Conservation (phyloP, 805 yeast genomes). For the Saccharomycopsis selenospora region DNA sequence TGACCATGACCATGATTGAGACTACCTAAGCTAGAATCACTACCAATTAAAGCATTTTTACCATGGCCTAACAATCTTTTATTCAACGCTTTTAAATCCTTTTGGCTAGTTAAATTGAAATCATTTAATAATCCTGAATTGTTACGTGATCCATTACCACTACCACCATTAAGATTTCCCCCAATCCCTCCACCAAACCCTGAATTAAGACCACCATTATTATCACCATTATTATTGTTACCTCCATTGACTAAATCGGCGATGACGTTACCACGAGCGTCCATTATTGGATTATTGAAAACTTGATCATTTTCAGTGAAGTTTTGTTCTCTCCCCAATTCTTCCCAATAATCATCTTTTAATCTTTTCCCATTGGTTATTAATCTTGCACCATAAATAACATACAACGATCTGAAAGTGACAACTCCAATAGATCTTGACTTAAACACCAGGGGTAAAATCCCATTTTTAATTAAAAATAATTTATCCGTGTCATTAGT, state of each 20-base stretch:
- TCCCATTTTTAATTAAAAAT: conserved; percentile 18
- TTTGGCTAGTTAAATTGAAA: background rate
- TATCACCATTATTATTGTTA: background rate
- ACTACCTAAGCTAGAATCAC: background rate
- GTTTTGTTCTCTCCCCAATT: conserved; percentile 34
- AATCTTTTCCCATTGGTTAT: conserved; percentile 42
- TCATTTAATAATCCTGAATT: background rate
- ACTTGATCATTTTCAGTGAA: conserved; percentile 41
- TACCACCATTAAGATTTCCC: background rate
- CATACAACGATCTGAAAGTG: conserved; percentile 39
- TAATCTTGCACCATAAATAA: conserved; percentile 45
- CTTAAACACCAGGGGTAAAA: conserved; percentile 16
- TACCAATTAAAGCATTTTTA: background rate
- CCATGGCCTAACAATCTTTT: conserved; percentile 1
- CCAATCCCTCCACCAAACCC: background rate
- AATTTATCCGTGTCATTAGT: conserved; percentile 18
- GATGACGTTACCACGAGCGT: background rate
- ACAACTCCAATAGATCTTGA: conserved; percentile 24
- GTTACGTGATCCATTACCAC: background rate
- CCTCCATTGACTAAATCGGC: background rate
- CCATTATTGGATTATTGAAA: conserved; percentile 13
- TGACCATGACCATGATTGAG: background rate
- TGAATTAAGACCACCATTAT: background rate
- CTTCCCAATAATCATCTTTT: conserved; percentile 52
- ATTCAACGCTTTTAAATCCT: conserved; percentile 1